A percentile compares a stretch with the other conserved stretches of the same genome.
Evolutionary conservation across 306 rosid species (phyloP).

Genomic region (Rubus idaeus): DNA sequence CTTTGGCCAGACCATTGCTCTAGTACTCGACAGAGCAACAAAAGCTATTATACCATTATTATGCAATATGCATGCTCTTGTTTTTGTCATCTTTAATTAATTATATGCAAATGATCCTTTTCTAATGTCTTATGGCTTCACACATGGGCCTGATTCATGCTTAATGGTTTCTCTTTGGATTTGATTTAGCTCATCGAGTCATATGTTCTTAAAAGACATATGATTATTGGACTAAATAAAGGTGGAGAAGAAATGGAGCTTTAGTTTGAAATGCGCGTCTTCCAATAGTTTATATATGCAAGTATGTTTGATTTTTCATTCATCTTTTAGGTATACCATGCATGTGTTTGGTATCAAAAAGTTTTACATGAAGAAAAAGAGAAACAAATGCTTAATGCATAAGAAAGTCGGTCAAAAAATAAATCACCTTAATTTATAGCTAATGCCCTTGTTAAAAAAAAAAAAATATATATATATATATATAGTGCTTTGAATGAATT

Average conservation of each 20-base stretch:
- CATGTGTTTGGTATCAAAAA: slow-evolving; percentile 26
- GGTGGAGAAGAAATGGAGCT: neutral
- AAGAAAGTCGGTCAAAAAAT: slow-evolving; percentile 47
- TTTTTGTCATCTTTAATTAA: neutral
- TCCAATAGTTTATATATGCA: neutral
- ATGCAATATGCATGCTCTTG: slow-evolving; percentile 6
- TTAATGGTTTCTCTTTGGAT: neutral
- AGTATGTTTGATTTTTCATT: neutral
- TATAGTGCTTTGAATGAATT: neutral
- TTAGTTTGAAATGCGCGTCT: slow-evolving; percentile 5
- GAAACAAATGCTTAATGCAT: slow-evolving; percentile 51
- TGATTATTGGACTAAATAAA: slow-evolving; percentile 10
- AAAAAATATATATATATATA: too few species aligned
- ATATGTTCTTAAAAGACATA: neutral
- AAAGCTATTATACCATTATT: neutral
- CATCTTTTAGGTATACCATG: slow-evolving; percentile 1
- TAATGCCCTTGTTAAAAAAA: neutral
- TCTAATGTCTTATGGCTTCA: slow-evolving; percentile 16
- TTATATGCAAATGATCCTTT: neutral
- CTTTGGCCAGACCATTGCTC: neutral
- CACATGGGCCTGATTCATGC: slow-evolving; percentile 6
- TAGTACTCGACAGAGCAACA: neutral
- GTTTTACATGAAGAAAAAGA: slow-evolving; percentile 32
- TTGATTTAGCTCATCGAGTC: slow-evolving; percentile 2
- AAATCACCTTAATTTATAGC: neutral